Base-by-base conservation (phyloP, 108 stramenopile genomes). In the Nitzschia sp. region DNA sequence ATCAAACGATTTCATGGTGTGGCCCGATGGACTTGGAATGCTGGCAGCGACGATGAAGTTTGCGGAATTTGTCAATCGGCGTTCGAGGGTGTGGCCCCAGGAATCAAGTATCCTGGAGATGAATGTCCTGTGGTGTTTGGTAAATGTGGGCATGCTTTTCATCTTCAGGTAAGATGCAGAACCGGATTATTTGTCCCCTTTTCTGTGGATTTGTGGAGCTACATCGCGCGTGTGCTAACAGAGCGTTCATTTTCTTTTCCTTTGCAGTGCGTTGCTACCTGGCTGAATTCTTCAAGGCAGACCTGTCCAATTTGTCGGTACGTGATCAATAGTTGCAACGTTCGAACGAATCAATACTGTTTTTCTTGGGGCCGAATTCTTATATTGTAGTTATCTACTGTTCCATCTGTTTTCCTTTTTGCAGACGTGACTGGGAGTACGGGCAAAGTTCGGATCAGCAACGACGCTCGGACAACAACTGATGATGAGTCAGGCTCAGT, bases 41-140 rank as follows among this genome's bases (percentile, higher is more conserved):
- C 66, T 11, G 75, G 79, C 21, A 60, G 56, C 36, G 62, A 76
- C 31, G 63, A 73, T 48, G 95, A 94, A 57, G 91, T 94, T 15
- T 96, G 95, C 80, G 92, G 90, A 29, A 92, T 96, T 71, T 96
- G 95, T 66, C 95, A 96, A 79, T 79, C 86, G 0, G 85, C 95
- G 26, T 96, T 85, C 65, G 95, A 96, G 77, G 91, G 91, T 2
- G 82, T 78, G 22, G 88, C 90, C 4, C 95, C 95, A 0, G 91
- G 91, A 15, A 77, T 88, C 15, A 91, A 90, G 67, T 96, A 73
- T 78, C 95, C 95, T 0, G 95, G 95, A 29, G 95, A 96, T 58
- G 95, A 96, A 63, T 90, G 87, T 47, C 95, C 92, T 3, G 89
- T 96, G 3, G 92, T 91, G 9, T 93, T 85, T 82, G 96, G 96